Base-by-base conservation (phyloP, 148 eudicot genomes). In the Dianthus caryophyllus region DNA sequence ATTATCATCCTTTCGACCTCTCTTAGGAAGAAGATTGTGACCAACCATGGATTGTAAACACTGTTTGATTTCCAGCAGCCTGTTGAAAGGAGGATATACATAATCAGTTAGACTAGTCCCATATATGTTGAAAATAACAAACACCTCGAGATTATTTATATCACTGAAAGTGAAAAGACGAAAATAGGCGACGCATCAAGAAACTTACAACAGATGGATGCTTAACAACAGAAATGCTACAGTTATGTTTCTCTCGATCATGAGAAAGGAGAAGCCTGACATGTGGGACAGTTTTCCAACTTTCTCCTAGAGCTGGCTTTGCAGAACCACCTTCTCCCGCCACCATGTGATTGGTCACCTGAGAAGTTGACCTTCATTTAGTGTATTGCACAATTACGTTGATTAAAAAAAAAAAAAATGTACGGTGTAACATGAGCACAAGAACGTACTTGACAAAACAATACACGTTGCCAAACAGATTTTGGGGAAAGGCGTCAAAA, bases 271-370 rank as follows among this genome's bases (percentile, higher is more conserved):
- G 84, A 75, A 92, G 87, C 69, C 89, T 83, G 54, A 85, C 85
- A 65, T 89, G 89, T 11, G 94, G 94, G 53, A 89, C 65, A 68
- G 75, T 83, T 83, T 89, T 92, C 98, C 98, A 92, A 76, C 94
- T 92, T 80, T 92, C 94, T 58, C 98, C 98, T 26, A 92, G 91
- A 59, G 98, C 98, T 25, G 98, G 96, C 75, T 92, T 92, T 22
- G 71, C 54, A 27, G 56, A 64, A 67, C 98, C 96, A 47, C 90
- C 87, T 70, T 89, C 96, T 54, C 89, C 96, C 39, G 88, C 80
- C 75, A 92, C 98, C 94, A 85, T 89, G 80, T 92, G 98, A 84
- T 89, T 92, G 16, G 91, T 92, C 64, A 89, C 89, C 98, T 91
- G 66, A 46, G 57, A 21, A 15, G 72, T 61, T 57, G 48, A 5